phyloP scores from a whole-genome alignment of 2,329 filamentous ascomycete genomes.

The Lizonia empirigonia region DNA sequence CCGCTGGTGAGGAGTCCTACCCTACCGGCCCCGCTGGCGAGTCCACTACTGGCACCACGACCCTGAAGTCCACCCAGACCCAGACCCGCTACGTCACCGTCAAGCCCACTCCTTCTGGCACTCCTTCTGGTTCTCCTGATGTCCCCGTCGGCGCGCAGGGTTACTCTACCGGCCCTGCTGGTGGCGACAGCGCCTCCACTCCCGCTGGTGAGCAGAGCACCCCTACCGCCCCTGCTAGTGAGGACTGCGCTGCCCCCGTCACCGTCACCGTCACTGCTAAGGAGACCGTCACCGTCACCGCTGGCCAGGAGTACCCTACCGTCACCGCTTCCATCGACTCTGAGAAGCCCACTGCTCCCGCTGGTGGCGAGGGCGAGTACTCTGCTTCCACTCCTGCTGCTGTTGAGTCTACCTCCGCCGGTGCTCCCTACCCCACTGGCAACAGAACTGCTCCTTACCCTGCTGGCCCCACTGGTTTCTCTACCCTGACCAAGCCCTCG shows the following conservation, averaged over 20 bases:
- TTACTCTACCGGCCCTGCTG: constrained; percentile 20
- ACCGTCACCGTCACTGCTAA: constrained; percentile 47
- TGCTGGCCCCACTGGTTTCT: constrained; percentile 39
- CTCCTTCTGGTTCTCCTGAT: constrained; percentile 20
- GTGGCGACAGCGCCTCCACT: constrained; percentile 16
- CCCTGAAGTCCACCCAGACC: constrained; percentile 43
- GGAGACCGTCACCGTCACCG: constrained; percentile 48
- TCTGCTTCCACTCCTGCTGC: constrained; percentile 15
- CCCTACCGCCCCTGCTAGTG: constrained; percentile 14
- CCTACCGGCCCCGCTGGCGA: constrained; percentile 6
- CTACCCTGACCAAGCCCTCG: constrained; percentile 37
- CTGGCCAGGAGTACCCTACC: constrained; percentile 20
- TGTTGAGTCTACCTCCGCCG: constrained; percentile 17
- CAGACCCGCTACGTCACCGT: constrained; percentile 46
- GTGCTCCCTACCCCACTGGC: constrained; percentile 32
- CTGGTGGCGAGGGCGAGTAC: constrained; percentile 15
- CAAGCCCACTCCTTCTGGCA: constrained; percentile 33
- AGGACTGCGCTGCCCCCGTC: constrained; percentile 40
- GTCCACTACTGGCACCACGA: constrained; percentile 26
- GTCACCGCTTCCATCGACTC: constrained; percentile 16
- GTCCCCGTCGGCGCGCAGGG: constrained; percentile 24
- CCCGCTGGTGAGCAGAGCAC: constrained; percentile 18
- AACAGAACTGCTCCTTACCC: constrained; percentile 37
- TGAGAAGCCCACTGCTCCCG: constrained; percentile 18
- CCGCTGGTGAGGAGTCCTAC: not conserved